Conservation (phyloP, 805 yeast species). For the Candida loeiensis region DNA sequence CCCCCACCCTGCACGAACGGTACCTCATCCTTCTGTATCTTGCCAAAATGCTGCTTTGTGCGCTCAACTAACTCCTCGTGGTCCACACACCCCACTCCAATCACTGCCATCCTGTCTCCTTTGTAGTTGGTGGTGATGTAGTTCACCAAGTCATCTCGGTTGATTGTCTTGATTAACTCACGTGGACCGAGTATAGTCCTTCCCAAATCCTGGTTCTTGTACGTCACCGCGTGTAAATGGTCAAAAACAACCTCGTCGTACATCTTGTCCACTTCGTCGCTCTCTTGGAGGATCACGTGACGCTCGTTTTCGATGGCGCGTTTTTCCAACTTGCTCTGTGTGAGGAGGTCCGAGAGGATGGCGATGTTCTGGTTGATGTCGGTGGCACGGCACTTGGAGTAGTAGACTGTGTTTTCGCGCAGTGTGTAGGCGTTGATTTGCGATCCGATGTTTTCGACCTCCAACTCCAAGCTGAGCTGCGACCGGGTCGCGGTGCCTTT, state of each 20-base stretch:
- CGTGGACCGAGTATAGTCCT: constrained; percentile 95
- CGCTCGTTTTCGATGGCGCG: constrained; percentile 92
- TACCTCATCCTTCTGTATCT: constrained; percentile 53
- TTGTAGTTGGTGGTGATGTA: constrained; percentile 85
- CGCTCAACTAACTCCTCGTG: constrained; percentile 77
- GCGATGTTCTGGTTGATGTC: constrained; percentile 87
- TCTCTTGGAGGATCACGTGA: constrained; percentile 92
- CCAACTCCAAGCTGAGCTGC: constrained; percentile 81
- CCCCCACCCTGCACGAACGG: constrained; percentile 73
- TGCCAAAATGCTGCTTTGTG: constrained; percentile 76
- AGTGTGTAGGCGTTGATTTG: constrained; percentile 98
- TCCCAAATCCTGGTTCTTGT: constrained; percentile 87
- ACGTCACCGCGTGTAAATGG: constrained; percentile 90
- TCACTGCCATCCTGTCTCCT: constrained; percentile 97
- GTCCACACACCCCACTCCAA: constrained; percentile 91
- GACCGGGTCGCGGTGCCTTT: constrained; percentile 85
- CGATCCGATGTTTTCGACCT: constrained; percentile 93
- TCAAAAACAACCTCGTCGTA: constrained; percentile 98
- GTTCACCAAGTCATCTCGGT: constrained; percentile 68
- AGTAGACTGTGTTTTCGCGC: constrained; percentile 95
- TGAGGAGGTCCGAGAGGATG: constrained; percentile 83
- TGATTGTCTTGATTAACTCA: constrained; percentile 77
- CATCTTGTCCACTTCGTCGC: constrained; percentile 98
- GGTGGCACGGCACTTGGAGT: constrained; percentile 77
- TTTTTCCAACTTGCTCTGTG: constrained; percentile 77